Conservation (phyloP, 2,329 filamentous ascomycete species). For the Fusarium musae region DNA sequence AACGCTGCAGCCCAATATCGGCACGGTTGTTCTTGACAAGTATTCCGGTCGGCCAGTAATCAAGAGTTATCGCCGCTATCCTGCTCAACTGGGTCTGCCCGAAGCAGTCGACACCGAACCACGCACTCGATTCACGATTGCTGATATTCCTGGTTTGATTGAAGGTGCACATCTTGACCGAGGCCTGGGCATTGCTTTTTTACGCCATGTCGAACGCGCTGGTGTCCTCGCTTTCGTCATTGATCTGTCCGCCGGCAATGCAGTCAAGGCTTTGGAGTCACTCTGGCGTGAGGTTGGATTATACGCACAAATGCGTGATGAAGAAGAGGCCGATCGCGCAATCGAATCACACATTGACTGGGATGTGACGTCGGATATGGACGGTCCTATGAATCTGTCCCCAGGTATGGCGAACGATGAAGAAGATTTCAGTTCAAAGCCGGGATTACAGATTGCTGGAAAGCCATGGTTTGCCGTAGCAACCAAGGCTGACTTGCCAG, state of each 20-base stretch:
- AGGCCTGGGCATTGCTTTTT: constrained; percentile 89
- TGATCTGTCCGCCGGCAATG: constrained; percentile 83
- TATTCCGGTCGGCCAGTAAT: constrained; percentile 78
- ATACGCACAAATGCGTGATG: constrained; percentile 83
- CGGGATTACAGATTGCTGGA: constrained; percentile 78
- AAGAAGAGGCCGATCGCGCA: constrained; percentile 74
- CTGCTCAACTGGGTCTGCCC: constrained; percentile 51
- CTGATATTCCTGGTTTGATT: constrained; percentile 94
- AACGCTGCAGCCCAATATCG: constrained; percentile 93
- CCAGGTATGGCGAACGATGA: constrained; percentile 29
- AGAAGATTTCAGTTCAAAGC: constrained; percentile 22
- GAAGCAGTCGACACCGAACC: constrained; percentile 61
- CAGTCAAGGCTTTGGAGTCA: constrained; percentile 79
- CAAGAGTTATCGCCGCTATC: constrained; percentile 50
- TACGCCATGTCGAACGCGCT: constrained; percentile 94
- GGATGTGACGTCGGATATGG: constrained; percentile 62
- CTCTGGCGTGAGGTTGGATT: constrained; percentile 92
- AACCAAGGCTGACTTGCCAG: constrained; percentile 87
- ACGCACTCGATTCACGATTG: constrained; percentile 87
- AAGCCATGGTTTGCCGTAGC: constrained; percentile 98
- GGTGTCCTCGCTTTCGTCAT: constrained; percentile 93
- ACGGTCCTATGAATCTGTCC: constrained; percentile 42
- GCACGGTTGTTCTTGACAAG: constrained; percentile 92
- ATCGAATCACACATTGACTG: constrained; percentile 67
- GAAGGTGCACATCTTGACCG: constrained; percentile 92